Base-by-base conservation (phyloP, 495 filamentous ascomycete species). In the Lepraria neglecta region DNA sequence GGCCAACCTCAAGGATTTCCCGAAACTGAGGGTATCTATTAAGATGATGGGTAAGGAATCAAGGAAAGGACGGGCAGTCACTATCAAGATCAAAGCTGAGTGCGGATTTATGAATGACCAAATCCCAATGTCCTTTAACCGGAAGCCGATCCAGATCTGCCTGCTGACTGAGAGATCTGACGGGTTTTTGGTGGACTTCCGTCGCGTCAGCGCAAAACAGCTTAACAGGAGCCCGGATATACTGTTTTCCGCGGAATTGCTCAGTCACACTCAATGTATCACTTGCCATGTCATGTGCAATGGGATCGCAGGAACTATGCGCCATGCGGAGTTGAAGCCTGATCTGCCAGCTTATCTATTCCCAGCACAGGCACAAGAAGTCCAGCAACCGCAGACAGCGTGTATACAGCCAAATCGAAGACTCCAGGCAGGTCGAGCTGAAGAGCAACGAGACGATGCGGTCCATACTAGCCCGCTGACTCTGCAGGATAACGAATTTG, bases 201-300 rank as follows among this genome's bases (percentile, higher is more conserved):
- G 87, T 72, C 84, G 91, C 2, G 87, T 82, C 31, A 91, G 83
- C 72, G 82, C 88, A 15, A 83, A 68, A 56, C 87, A 85, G 61
- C 70, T 97, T 6, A 77, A 84, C 59, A 76, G 63, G 69, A 79
- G 56, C 46, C 69, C 64, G 43, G 56, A 69, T 28, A 35, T 70
- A 24, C 31, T 63, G 6, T 85, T 96, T 59, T 75, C 74, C 17
- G 83, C 80, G 1, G 73, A 81, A 0, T 66, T 96, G 46, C 78
- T 76, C 10, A 73, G 68, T 9, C 63, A 75, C 11, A 78, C 77
- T 10, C 84, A 92, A 50, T 74, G 70, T 17, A 77, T 97, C 47
- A 74, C 74, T 27, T 94, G 88, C 62, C 83, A 90, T 71, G 79
- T 90, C 14, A 88, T 87, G 73, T 97, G 94, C 65, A 92, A 97